A percentile compares a stretch with the other conserved stretches of the same genome.
phyloP scores from a whole-genome alignment of 2,329 filamentous ascomycete species.

The Dothideomycetidae sp. region DNA sequence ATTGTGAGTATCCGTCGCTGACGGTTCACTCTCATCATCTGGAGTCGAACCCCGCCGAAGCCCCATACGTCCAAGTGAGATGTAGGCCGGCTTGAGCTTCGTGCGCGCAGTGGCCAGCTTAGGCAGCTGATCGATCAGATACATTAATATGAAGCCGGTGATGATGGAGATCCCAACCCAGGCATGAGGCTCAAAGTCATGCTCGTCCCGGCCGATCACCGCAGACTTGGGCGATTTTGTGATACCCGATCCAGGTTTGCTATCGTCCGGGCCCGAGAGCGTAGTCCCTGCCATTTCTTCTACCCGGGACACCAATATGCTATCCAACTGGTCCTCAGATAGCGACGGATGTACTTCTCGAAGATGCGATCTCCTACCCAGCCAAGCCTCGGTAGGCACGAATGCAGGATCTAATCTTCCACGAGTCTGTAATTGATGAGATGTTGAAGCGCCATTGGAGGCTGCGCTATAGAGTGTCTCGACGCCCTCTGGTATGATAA shows the following conservation, averaged over 20 bases:
- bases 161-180: constrained; percentile 81
- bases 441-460: constrained; percentile 3
- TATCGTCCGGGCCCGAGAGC: constrained; percentile 20
- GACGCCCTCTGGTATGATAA: constrained; percentile 94
- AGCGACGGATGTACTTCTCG: background rate
- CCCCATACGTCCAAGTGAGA: constrained; percentile 52
- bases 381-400: too few relatives aligned
- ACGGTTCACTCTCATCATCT: constrained; percentile 7
- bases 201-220: constrained; percentile 5
- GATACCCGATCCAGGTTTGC: constrained; percentile 6
- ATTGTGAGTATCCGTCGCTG: constrained; percentile 8
- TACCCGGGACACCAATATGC: background rate
- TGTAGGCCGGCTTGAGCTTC: constrained; percentile 58
- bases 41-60: constrained; percentile 10
- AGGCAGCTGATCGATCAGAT: constrained; percentile 77
- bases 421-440: constrained; percentile 2
- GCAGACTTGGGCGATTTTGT: background rate
- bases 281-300: constrained; percentile 11
- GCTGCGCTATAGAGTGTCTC: constrained; percentile 63
- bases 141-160: constrained; percentile 89
- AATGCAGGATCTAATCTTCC: too few relatives aligned
- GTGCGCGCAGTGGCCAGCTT: constrained; percentile 49
- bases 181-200: constrained; percentile 44
- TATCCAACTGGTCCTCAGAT: background rate
- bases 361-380: background rate